phyloP scores from a whole-genome alignment of 73 alveolate species.

The Paramecium sonneborni region DNA sequence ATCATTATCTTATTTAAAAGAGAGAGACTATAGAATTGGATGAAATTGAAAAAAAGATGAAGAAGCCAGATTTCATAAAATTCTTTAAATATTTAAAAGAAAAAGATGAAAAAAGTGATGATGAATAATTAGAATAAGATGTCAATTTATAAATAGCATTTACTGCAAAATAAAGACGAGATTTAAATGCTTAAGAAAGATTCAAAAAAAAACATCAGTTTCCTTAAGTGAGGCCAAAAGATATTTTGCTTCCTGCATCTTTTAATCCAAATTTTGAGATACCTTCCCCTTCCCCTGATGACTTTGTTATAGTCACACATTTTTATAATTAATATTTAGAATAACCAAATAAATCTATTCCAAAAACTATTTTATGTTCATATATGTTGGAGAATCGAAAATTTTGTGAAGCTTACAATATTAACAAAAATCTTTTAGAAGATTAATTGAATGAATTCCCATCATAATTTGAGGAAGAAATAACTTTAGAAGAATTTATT shows the following conservation, averaged over 20 bases:
- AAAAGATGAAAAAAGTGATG: not conserved
- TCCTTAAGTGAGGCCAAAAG: not conserved
- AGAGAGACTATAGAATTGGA: constrained; percentile 42
- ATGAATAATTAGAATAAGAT: not conserved
- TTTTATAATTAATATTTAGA: constrained; percentile 11
- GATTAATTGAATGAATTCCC: constrained; percentile 27
- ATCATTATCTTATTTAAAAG: not conserved
- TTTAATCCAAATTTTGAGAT: constrained; percentile 15
- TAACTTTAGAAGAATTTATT: constrained; percentile 26
- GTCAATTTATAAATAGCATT: not conserved
- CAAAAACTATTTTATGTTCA: not conserved
- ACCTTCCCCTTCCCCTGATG: constrained; percentile 29
- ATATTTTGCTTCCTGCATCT: not conserved
- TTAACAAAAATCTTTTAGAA: not conserved
- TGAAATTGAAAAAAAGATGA: constrained; percentile 39
- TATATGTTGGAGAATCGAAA: constrained; percentile 7
- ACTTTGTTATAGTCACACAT: constrained; percentile 45
- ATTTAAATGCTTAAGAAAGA: not conserved
- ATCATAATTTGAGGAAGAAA: not conserved
- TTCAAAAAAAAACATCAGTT: not conserved
- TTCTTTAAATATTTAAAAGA: constrained; percentile 39
- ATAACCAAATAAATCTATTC: not conserved
- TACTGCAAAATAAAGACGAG: constrained; percentile 26
- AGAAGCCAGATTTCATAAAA: constrained; percentile 36
- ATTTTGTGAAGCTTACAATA: constrained; percentile 23